Base-by-base conservation (phyloP, 805 yeast species). In the Candida ovalis region DNA sequence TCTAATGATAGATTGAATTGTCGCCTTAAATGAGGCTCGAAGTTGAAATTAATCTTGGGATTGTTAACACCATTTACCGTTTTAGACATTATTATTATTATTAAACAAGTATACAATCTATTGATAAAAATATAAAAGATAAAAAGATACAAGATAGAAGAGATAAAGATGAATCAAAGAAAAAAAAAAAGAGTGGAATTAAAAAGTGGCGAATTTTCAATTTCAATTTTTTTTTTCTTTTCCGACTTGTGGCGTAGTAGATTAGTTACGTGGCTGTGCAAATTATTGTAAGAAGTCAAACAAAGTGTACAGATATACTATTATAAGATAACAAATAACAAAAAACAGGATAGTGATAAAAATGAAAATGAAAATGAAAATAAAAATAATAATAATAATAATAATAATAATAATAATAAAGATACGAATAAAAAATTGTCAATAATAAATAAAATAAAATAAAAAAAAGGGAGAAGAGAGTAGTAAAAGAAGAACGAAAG, bases 1-100 rank as follows among this genome's bases (percentile, higher is more conserved):
- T 89, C 90, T 28, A 89, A 72, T 0, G 94, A 90, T 55, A 90
- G 82, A 52, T 86, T 80, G 67, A 77, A 89, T 62, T 92, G 97
- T 49, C 80, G 77, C 56, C 88, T 74, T 35, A 92, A 75, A 57
- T 88, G 89, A 8, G 88, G 85, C 59, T 92, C 97, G 62, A 92
- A 91, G 56, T 84, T 82, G 68, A 69, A 69, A 10, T 25, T 40
- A n/a, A 12, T n/a, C 32, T 27, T 18, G 18, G 19, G 8, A 24
- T 28, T 48, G 32, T 13, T 30, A 19, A 15, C 19, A 27, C 30
- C 5, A n/a, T 8, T 10, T 21, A 22, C 10, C 18, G 13, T 24
- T 23, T 15, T 35, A n/a, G n/a, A n/a, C n/a, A n/a, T n/a, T n/a
- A n/a, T n/a, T n/a, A n/a, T n/a, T n/a, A n/a, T n/a, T n/a, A n/a